Evolutionary conservation across 2,329 filamentous ascomycete genomes (phyloP).

Genomic region (Pestalotiopsis sp.): DNA sequence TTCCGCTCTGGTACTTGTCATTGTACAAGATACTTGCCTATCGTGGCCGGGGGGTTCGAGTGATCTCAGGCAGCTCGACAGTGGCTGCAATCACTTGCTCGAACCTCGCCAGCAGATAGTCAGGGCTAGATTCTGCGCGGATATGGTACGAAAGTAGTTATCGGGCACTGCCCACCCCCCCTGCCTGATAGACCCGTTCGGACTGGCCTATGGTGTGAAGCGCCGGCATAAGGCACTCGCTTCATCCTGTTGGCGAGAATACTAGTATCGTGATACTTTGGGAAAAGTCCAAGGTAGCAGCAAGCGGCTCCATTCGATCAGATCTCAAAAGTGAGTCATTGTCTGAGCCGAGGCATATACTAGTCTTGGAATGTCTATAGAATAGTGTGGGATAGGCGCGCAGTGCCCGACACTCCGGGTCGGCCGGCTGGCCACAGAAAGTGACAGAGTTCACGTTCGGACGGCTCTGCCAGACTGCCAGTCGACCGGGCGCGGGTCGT

Average conservation of each 20-base stretch:
- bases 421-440: neutral
- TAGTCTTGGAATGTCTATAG: neutral
- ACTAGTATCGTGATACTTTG: neutral
- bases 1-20: slow-evolving; percentile 7
- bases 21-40: slow-evolving; percentile 16
- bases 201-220: neutral
- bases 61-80: neutral
- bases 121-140: slow-evolving; percentile 1
- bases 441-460: neutral
- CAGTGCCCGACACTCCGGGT: neutral
- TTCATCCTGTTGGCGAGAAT: neutral
- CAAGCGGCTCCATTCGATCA: neutral
- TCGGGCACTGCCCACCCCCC: neutral
- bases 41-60: neutral
- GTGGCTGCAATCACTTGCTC: slow-evolving; percentile 3
- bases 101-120: neutral
- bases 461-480: neutral
- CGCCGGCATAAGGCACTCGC: neutral
- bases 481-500: neutral
- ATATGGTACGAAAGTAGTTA: neutral
- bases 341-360: neutral
- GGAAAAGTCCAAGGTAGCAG: neutral
- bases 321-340: neutral
- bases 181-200: neutral
- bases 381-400: neutral